Conservation (phyloP, 768 basidiomycete species). For the Leccinum arenicola region DNA sequence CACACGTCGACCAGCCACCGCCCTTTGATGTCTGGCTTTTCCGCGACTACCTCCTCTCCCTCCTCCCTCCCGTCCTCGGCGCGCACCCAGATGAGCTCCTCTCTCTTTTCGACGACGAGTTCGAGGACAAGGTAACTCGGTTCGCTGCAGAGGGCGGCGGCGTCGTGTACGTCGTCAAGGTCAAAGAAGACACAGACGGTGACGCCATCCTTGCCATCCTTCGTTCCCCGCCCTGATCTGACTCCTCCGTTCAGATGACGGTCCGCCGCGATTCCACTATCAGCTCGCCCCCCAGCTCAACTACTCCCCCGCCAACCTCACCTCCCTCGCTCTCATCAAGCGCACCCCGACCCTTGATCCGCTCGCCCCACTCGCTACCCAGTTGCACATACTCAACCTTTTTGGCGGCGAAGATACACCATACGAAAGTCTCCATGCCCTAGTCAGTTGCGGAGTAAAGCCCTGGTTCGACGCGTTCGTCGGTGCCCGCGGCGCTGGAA, state of each 20-base stretch:
- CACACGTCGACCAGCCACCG: constrained; percentile 37
- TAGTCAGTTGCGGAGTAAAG: constrained; percentile 94
- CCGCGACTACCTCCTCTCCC: constrained; percentile 62
- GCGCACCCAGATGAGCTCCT: constrained; percentile 63
- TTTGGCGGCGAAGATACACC: constrained; percentile 88
- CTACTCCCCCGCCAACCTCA: constrained; percentile 78
- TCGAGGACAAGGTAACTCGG: constrained; percentile 69
- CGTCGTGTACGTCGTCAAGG: constrained; percentile 81
- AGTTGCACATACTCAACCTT: constrained; percentile 90
- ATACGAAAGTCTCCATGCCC: constrained; percentile 92
- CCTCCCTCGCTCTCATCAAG: constrained; percentile 94
- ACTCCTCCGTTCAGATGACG: constrained; percentile 53
- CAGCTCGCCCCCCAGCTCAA: constrained; percentile 67
- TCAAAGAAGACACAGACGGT: constrained; percentile 75
- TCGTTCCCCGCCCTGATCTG: constrained; percentile 4
- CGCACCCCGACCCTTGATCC: constrained; percentile 82
- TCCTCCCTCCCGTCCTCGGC: constrained; percentile 84
- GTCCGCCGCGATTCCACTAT: constrained; percentile 60
- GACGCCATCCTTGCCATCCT: constrained; percentile 17
- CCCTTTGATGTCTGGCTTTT: constrained; percentile 70
- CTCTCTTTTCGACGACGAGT: constrained; percentile 67
- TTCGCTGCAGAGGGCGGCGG: constrained; percentile 77
- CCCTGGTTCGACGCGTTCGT: constrained; percentile 99
- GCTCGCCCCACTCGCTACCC: constrained; percentile 71
- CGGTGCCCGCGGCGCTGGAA: constrained; percentile 71